Evolutionary conservation across 441 rosid species (phyloP), one percentile per base, ranked within the genome.

Genomic region (Brassica balearica): DNA sequence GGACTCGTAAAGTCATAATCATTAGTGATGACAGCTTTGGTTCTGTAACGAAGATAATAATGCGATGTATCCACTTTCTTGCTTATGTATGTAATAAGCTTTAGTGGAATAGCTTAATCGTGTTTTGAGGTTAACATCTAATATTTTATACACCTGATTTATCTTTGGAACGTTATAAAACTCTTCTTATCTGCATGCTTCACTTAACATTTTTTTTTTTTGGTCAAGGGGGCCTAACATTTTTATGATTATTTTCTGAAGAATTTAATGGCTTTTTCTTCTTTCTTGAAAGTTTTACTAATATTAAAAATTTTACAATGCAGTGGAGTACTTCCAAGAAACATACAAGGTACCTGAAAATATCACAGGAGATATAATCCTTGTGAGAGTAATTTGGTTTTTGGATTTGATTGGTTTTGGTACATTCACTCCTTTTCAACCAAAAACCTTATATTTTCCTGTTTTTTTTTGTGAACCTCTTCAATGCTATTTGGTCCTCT

Each of bases 401-500:
- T 12, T 61, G 19, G 19, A 23, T 19, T 61, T 61, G 65, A 12
- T 23, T 61, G 65, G 65, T 5, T 61, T 25, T 27, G 53, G 72
- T 65, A 43, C 60, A 65, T 65, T 71, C 62, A 71, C 6, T 65
- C 22, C 58, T 64, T 6, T 71, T 17, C 76, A 77, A 65, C 65
- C 69, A 62, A 62, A 68, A 68, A 60, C 3, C 19, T 68, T 68
- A 0, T 4, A 55, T 14, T 15, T 59, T 34, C 15, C 2, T 10
- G 17, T 61, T 60, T 22, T 27, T 9, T 55, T 2, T 53, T 29
- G 8, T 19, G 19, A 38, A 53, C 41, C 38, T 68, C 51, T 73
- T 79, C n/a, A 79, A 79, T 61, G 78, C 74, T 61, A 66, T 78
- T 65, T 72, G 77, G 73, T 72, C 70, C 74, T 73, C 6, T 61